Evolutionary conservation across 805 yeast genomes (phyloP), one percentile per base, ranked within the genome.

Genomic region (Metschnikowia aberdeeniae): DNA sequence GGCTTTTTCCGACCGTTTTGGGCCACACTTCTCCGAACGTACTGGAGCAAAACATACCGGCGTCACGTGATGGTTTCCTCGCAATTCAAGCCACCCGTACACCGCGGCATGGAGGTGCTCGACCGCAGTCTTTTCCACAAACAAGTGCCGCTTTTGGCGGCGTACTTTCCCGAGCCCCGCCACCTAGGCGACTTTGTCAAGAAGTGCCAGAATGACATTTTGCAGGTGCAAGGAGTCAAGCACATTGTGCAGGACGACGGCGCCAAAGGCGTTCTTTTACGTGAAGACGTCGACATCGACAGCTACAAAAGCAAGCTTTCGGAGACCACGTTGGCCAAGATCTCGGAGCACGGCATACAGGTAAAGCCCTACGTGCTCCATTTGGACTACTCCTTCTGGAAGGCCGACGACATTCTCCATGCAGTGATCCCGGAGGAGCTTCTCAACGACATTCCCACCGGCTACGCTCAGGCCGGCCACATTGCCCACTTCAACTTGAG

Each of bases 391-490:
- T 75, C 80, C 40, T 87, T 80, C 63, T 93, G 98, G 98, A 81
- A 81, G 53, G 75, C 90, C 0, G 99, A 95, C 45, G 97, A 93
- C 54, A 84, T 93, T 12, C 69, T 93, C 32, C 70, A 73, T 36
- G 78, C 96, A 0, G 77, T 89, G 3, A 64, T 93, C 36, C 99
- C 99, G 0, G 84, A 78, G 36, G 72, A 80, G 14, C 63, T 81
- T 17, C 64, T 79, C 6, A 82, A 77, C 34, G 96, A 89, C 45
- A 72, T 84, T 7, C 99, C 99, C 0, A 74, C 93, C 1, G 95
- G 98, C 0, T 93, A 86, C 62, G 87, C 98, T 1, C 80, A 82
- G 31, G 95, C 95, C 0, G 99, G 99, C 0, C 98, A 93, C 66
- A 77, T 93, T 46, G 99, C 98, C 0, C 99, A 93, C 64, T 66